A percentile compares a stretch with the other conserved stretches of the same genome.
These are phyloP conservation scores for Pugionium dolabratum DNA, from an alignment of 345 rosid genomes.

Conservation along the genomic window DNA sequence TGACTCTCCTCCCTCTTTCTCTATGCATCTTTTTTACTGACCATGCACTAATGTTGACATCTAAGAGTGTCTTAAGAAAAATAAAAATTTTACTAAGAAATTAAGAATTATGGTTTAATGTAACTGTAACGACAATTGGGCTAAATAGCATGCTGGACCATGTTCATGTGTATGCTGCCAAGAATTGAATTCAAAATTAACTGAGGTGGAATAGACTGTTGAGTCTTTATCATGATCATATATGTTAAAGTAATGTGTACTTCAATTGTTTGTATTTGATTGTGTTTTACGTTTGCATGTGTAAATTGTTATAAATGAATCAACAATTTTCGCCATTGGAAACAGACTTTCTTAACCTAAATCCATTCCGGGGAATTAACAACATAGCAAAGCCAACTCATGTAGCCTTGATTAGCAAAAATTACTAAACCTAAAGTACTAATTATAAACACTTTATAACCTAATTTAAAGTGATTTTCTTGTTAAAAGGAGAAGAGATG, in stretches of 20 bases:
- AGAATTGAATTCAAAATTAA: slow-evolving; percentile 10
- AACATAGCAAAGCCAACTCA: background rate
- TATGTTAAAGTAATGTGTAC: background rate
- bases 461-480: background rate
- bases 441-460: too few relatives aligned
- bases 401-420: background rate
- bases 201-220: background rate
- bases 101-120: background rate
- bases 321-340: background rate
- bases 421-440: background rate
- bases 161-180: background rate
- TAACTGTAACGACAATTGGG: background rate
- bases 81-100: background rate
- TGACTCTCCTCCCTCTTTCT: slow-evolving; percentile 19
- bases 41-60: slow-evolving; percentile 33
- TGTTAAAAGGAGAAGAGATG: background rate
- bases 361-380: background rate
- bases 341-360: background rate
- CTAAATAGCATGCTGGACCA: slow-evolving; percentile 14
- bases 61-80: slow-evolving; percentile 7
- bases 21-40: slow-evolving; percentile 26
- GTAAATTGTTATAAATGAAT: background rate
- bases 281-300: background rate
- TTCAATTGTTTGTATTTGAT: background rate
- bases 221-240: background rate